phyloP scores from a whole-genome alignment of 345 rosid genomes.

The Xanthoceras sorbifolium region DNA sequence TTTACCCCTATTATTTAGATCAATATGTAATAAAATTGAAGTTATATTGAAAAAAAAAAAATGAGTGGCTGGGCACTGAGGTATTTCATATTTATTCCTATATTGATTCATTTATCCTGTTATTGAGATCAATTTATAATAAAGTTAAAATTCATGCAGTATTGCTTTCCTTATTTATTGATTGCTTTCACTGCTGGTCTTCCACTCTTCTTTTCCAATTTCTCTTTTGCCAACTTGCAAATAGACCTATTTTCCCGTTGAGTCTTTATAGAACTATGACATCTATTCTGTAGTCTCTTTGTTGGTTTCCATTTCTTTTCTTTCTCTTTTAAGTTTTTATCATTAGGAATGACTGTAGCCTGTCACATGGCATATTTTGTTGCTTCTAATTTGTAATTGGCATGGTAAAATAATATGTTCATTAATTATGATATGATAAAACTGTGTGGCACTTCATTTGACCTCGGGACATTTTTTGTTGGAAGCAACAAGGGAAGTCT shows the following conservation, averaged over 20 bases:
- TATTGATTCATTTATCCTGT: background rate
- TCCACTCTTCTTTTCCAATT: background rate
- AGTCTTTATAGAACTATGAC: background rate
- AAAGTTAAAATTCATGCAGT: background rate
- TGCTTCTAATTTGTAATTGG: background rate
- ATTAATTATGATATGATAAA: too few relatives aligned
- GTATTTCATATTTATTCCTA: constrained; percentile 34
- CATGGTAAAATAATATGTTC: background rate
- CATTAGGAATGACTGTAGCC: background rate
- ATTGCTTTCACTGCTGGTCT: background rate
- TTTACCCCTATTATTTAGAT: background rate
- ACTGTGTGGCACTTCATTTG: background rate
- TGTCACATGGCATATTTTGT: background rate
- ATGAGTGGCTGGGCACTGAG: constrained; percentile 84
- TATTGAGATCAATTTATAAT: background rate
- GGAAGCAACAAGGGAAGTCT: too few relatives aligned
- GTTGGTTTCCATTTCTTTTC: background rate
- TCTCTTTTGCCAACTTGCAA: background rate
- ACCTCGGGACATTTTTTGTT: too few relatives aligned
- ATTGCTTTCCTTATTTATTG: background rate
- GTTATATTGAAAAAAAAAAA: background rate
- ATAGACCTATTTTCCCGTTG: background rate
- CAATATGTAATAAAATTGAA: background rate
- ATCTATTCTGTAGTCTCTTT: background rate
- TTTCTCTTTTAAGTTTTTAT: background rate